Conservation (phyloP, 257 asterid genomes). For the Paraleonurus japonicus region DNA sequence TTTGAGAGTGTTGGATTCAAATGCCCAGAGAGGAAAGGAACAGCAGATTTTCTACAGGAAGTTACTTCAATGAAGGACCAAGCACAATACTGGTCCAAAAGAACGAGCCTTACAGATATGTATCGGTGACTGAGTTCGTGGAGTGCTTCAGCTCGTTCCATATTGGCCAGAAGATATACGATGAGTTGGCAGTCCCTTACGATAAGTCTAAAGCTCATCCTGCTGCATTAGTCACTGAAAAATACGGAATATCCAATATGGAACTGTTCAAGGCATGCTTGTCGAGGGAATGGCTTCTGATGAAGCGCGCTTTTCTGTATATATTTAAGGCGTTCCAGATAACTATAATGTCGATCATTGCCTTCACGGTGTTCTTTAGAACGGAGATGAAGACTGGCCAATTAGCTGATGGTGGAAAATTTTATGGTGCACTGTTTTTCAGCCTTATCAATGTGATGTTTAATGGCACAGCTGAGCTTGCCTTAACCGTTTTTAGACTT, state of each 20-base stretch:
- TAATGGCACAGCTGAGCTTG: slow-evolving; percentile 88
- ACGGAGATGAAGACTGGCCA: slow-evolving; percentile 78
- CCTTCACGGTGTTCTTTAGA: slow-evolving; percentile 88
- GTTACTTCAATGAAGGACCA: slow-evolving; percentile 90
- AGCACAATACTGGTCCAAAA: slow-evolving; percentile 86
- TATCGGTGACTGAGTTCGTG: slow-evolving; percentile 69
- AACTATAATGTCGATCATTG: slow-evolving; percentile 76
- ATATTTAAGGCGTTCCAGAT: slow-evolving; percentile 87
- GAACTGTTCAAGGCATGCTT: slow-evolving; percentile 75
- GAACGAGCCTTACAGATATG: slow-evolving; percentile 55
- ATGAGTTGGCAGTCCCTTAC: slow-evolving; percentile 70
- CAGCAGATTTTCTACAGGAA: slow-evolving; percentile 94
- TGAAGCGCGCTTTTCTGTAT: slow-evolving; percentile 76
- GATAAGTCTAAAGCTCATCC: slow-evolving; percentile 73
- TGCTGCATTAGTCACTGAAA: slow-evolving; percentile 86
- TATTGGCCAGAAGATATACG: slow-evolving; percentile 58
- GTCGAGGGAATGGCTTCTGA: slow-evolving; percentile 88
- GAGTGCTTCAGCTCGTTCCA: slow-evolving; percentile 67
- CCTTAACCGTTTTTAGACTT: slow-evolving; percentile 66
- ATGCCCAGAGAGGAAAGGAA: slow-evolving; percentile 93
- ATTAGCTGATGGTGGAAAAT: slow-evolving; percentile 69
- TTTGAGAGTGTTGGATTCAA: slow-evolving; percentile 84
- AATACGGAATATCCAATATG: slow-evolving; percentile 80
- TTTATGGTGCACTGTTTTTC: slow-evolving; percentile 82
- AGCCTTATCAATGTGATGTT: slow-evolving; percentile 87